Evolutionary conservation across 306 rosid genomes (phyloP), one percentile per base, ranked within the genome.

Genomic region (Lablab purpureus): DNA sequence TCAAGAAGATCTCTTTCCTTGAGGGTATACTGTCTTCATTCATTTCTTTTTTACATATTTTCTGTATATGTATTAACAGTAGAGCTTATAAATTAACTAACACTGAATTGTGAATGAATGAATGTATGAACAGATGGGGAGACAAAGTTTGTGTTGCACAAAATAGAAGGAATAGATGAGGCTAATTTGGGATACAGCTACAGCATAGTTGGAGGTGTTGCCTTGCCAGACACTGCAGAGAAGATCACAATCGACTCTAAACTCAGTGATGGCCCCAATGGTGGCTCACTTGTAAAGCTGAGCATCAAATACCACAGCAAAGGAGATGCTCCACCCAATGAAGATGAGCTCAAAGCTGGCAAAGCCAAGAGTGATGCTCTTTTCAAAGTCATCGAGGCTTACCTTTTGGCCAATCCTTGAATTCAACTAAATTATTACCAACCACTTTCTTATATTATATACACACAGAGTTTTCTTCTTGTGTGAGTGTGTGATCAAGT

Each of bases 141-240:
- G 34, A 79, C 50, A n/a, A 52, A 63, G 58, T 22, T 70, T 12
- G 82, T 75, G 69, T 75, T 87, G 79, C 88, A 83, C 77, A 81
- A 75, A 23, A 2, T 85, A 2, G 89, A 83, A 0, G 83, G n/a
- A 12, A 27, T 83, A 1, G 87, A 88, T 51, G 82, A 81, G 6
- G 79, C 68, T 2, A 81, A 76, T 40, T 83, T 11, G 0, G 79
- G n/a, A 27, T 85, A 81, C 32, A 51, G 23, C 30, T 88, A 88
- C 83, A 85, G 84, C 41, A 15, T 88, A n/a, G 80, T 83, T 50
- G 89, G 84, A 5, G 87, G 87, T 0, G 75, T 7, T 1, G 84
- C 23, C 0, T 51, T 88, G 9, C 67, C 82, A 0, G 62, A 74
- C 0, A 11, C 46, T 1, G 25, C 75, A 0, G 91, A 88, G 52